Conservation (phyloP, 768 basidiomycete genomes). For the Trametes meyenii region DNA sequence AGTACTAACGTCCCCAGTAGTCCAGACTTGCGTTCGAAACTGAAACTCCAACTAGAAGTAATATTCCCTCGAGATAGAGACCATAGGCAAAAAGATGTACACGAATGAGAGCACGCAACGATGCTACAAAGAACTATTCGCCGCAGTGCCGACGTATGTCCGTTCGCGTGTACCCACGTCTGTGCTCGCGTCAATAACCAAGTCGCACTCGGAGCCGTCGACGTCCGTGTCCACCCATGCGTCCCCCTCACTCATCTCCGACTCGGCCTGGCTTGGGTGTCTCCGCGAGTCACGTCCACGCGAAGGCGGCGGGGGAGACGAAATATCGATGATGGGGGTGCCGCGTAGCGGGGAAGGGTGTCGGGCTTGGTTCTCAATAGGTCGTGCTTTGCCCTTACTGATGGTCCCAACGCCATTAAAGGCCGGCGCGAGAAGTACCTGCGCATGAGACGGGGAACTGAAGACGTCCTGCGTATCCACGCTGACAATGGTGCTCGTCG, state of each 20-base stretch:
- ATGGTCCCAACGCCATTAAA: slow-evolving; percentile 13
- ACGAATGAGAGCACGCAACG: slow-evolving; percentile 4
- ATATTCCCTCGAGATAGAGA: not conserved
- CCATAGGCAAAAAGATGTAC: not conserved
- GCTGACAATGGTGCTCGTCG: not conserved
- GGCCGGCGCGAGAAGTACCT: not conserved
- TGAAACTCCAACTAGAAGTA: not conserved
- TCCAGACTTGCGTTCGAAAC: not conserved
- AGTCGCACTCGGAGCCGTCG: slow-evolving; percentile 35
- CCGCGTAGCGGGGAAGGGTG: slow-evolving; percentile 21
- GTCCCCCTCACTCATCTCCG: slow-evolving; percentile 32
- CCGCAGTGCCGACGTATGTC: slow-evolving; percentile 15
- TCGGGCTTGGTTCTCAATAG: not conserved
- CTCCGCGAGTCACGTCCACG: not conserved
- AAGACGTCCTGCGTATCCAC: slow-evolving; percentile 13
- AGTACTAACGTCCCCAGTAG: not conserved
- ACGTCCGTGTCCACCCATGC: slow-evolving; percentile 46
- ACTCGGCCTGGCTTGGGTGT: not conserved
- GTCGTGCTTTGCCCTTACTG: slow-evolving; percentile 22
- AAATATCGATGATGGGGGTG: slow-evolving; percentile 6
- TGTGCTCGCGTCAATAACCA: slow-evolving; percentile 8
- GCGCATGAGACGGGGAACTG: not conserved
- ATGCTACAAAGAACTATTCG: slow-evolving; percentile 9
- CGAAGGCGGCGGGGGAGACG: slow-evolving; percentile 1
- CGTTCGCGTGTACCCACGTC: slow-evolving; percentile 5